These are phyloP conservation scores for Claviceps citrina DNA, from an alignment of 2,329 filamentous ascomycete genomes.

Conservation along the genomic window DNA sequence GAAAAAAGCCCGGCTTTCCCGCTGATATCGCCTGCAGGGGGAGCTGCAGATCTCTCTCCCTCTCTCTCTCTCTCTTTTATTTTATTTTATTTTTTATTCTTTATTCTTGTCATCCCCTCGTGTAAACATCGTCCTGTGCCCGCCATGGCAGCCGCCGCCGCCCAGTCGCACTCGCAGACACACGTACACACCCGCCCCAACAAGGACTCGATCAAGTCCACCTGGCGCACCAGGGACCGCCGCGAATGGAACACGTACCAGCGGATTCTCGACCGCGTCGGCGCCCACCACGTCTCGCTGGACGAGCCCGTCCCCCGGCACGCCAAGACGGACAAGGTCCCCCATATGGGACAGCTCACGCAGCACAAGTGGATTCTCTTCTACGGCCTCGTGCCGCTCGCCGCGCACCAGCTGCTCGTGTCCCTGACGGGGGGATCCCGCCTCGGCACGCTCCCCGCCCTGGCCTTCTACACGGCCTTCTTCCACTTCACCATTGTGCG, in stretches of 20 bases:
- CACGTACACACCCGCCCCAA: too few relatives aligned
- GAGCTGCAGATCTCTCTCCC: too few relatives aligned
- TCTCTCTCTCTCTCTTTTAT: too few relatives aligned
- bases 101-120: too few relatives aligned
- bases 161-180: neutral
- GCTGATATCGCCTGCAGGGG: neutral
- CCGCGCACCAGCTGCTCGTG: conserved; percentile 12
- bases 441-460: conserved; percentile 15
- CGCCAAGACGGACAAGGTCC: conserved; percentile 21
- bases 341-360: conserved; percentile 17
- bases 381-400: conserved; percentile 10
- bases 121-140: neutral
- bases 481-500: conserved; percentile 26
- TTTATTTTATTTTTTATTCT: too few relatives aligned
- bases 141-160: too few relatives aligned
- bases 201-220: conserved; percentile 26
- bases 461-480: conserved; percentile 22
- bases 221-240: conserved; percentile 18
- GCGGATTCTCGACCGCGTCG: conserved; percentile 18
- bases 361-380: conserved; percentile 24
- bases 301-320: conserved; percentile 22
- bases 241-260: conserved; percentile 18
- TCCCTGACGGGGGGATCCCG: conserved; percentile 18
- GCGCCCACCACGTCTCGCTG: conserved; percentile 14
- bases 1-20: neutral